These are phyloP conservation scores for Pythium phragmitis DNA, from an alignment of 352 stramenopile genomes.

Conservation along the genomic window DNA sequence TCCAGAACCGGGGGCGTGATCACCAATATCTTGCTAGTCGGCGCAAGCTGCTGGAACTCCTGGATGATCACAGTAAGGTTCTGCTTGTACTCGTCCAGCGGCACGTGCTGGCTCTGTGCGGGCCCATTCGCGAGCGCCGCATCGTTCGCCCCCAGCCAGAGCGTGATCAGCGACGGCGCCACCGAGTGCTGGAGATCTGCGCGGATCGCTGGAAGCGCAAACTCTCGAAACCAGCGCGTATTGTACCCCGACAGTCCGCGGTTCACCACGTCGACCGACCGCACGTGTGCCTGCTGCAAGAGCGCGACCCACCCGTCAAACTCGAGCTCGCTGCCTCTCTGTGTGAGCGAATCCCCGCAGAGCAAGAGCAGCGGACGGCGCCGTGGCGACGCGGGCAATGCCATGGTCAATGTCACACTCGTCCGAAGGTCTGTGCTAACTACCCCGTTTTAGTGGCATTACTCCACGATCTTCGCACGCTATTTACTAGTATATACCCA, in stretches of 20 bases:
- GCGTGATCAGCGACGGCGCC: slow-evolving; percentile 34
- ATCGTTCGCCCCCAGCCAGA: slow-evolving; percentile 64
- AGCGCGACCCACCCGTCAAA: slow-evolving; percentile 42
- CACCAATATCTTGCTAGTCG: slow-evolving; percentile 43
- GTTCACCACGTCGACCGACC: slow-evolving; percentile 54
- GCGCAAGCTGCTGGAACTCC: slow-evolving; percentile 25
- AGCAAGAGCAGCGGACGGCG: slow-evolving; percentile 42
- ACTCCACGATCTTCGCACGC: background rate
- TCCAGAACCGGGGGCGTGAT: slow-evolving; percentile 58
- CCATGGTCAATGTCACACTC: background rate
- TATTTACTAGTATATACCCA: too few species aligned
- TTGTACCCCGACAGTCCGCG: slow-evolving; percentile 61
- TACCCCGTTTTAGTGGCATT: background rate
- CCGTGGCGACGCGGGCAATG: background rate
- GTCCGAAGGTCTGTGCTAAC: background rate
- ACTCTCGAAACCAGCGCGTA: slow-evolving; percentile 35
- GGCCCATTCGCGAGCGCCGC: slow-evolving; percentile 38
- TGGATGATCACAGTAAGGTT: slow-evolving; percentile 46
- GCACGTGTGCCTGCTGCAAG: slow-evolving; percentile 50
- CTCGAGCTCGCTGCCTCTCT: slow-evolving; percentile 31
- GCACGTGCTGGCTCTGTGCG: slow-evolving; percentile 44
- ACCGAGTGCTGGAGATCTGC: slow-evolving; percentile 32
- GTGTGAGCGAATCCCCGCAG: slow-evolving; percentile 66
- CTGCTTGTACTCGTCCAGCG: slow-evolving; percentile 38
- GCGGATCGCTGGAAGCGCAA: slow-evolving; percentile 31